phyloP scores from a whole-genome alignment of 495 filamentous ascomycete species.

The Entonaema liquescens region DNA sequence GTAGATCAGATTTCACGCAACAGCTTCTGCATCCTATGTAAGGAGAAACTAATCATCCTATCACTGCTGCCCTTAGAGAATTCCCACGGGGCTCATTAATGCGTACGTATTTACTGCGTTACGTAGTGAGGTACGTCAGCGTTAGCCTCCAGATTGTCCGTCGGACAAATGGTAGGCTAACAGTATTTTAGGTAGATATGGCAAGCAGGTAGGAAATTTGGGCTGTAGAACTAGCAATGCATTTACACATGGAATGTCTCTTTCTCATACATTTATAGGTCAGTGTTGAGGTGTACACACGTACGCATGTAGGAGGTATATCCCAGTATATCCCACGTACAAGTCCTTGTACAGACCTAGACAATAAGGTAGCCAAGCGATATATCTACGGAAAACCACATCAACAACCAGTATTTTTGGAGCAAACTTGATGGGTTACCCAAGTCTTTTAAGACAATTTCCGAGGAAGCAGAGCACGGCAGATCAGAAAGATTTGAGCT shows the following conservation, averaged over 20 bases:
- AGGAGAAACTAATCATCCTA: not conserved
- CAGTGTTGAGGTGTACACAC: not conserved
- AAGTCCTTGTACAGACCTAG: constrained; percentile 8
- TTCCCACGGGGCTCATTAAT: not conserved
- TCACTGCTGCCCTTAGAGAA: not conserved
- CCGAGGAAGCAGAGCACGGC: no score
- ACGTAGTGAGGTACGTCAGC: constrained; percentile 31
- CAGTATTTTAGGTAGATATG: not conserved
- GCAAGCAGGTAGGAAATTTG: not conserved
- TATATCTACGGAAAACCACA: constrained; percentile 32
- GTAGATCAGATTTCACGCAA: not conserved
- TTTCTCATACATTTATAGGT: not conserved
- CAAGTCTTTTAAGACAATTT: constrained; percentile 10
- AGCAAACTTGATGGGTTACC: constrained; percentile 29
- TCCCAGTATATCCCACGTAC: not conserved
- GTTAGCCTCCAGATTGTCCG: constrained; percentile 6
- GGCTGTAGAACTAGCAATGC: constrained; percentile 3
- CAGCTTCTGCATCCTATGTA: not conserved
- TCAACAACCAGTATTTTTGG: constrained; percentile 23
- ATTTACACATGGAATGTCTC: constrained; percentile 3
- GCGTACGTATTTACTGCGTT: not conserved
- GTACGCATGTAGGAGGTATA: not conserved
- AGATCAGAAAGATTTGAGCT: not conserved
- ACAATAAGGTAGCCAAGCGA: constrained; percentile 8
- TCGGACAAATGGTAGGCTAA: constrained; percentile 8